Percentiles rank a stretch among this genome's conserved stretches.
Conservation (phyloP, 345 rosid genomes). For the Citrus inodora region DNA sequence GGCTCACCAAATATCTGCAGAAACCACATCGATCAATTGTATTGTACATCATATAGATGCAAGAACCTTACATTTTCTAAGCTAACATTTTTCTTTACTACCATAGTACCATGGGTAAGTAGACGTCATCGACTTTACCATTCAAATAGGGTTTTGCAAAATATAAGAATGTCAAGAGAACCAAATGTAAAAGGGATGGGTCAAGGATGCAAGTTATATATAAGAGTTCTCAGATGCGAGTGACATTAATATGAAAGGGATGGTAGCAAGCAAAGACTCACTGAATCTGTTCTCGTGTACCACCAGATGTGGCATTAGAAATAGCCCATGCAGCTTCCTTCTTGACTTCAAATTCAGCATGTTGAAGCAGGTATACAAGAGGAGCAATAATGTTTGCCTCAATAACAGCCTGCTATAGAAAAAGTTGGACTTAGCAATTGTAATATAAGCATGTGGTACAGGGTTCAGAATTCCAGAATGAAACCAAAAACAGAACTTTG, state of each 20-base stretch:
- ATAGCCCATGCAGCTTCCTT: conserved; percentile 49
- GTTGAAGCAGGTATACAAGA: conserved; percentile 38
- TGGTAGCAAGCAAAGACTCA: neutral
- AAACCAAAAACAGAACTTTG: neutral
- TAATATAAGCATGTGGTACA: neutral
- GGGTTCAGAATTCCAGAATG: neutral
- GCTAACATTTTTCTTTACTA: neutral
- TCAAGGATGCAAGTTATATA: neutral
- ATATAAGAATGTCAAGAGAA: neutral
- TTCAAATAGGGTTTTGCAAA: neutral
- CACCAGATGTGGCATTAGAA: conserved; percentile 38
- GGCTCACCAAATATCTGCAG: conserved; percentile 34
- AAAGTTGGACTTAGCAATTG: neutral
- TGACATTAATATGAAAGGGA: neutral
- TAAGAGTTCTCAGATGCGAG: neutral
- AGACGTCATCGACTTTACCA: neutral
- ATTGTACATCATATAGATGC: neutral
- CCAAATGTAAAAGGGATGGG: neutral
- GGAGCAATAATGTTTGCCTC: conserved; percentile 34
- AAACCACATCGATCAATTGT: neutral
- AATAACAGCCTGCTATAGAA: conserved; percentile 33
- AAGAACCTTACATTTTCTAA: neutral
- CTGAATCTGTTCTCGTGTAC: conserved; percentile 34
- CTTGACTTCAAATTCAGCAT: conserved; percentile 39
- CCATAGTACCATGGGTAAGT: neutral